Evolutionary conservation across 2,329 filamentous ascomycete species (phyloP).

Genomic region (Grosmannia serpens): DNA sequence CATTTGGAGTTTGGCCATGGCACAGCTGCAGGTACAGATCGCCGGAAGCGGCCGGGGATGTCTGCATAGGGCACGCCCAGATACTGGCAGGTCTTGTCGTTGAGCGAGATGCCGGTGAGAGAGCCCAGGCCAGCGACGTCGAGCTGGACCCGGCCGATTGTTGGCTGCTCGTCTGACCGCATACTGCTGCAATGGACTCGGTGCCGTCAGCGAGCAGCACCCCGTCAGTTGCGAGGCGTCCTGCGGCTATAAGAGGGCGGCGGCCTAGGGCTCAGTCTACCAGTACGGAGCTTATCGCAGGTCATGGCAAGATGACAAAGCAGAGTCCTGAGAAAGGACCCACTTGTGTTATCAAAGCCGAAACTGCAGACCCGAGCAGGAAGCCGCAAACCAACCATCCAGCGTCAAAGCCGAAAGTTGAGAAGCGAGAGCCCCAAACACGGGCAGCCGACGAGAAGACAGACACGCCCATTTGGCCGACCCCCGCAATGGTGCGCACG

Average conservation of each 20-base stretch:
- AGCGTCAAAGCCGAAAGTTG: neutral
- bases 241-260: neutral
- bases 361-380: neutral
- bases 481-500: constrained; percentile 6
- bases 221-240: neutral
- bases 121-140: constrained; percentile 7
- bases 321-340: neutral
- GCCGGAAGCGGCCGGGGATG: constrained; percentile 7
- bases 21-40: neutral
- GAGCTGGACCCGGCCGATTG: neutral
- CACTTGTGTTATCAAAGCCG: neutral
- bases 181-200: neutral
- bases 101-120: constrained; percentile 4
- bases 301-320: neutral
- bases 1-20: neutral
- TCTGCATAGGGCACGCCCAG: constrained; percentile 7
- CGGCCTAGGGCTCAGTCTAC: neutral
- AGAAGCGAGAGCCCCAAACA: neutral
- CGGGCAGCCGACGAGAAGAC: no score
- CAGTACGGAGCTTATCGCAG: neutral
- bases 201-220: no score
- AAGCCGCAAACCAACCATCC: neutral
- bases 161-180: constrained; percentile 2
- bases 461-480: neutral
- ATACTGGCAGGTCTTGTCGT: constrained; percentile 5